Evolutionary conservation across 495 filamentous ascomycete species (phyloP).

Genomic region (Neurospora sp.): DNA sequence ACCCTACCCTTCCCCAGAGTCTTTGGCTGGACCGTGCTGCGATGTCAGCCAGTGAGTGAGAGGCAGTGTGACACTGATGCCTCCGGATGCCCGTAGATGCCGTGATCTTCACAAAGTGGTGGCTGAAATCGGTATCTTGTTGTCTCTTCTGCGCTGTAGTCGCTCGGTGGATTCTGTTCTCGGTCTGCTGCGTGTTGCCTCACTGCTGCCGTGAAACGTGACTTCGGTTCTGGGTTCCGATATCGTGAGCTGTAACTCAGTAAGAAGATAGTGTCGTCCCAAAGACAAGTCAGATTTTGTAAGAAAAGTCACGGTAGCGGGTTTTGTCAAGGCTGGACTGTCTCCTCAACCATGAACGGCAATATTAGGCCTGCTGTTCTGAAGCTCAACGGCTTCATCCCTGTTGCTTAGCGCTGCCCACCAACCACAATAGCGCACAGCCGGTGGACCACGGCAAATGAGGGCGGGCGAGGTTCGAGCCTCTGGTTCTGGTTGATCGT

Average conservation of each 20-base stretch:
- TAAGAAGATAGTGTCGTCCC: background rate
- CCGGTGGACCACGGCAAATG: background rate
- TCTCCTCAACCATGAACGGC: background rate
- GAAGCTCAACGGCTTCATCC: background rate
- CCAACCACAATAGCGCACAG: background rate
- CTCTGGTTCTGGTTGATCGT: background rate
- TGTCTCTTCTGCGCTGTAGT: background rate
- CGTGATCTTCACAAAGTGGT: background rate
- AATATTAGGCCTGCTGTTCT: background rate
- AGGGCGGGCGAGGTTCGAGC: background rate
- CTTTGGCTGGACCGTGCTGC: background rate
- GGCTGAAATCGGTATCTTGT: background rate
- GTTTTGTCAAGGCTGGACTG: background rate
- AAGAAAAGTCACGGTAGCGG: background rate
- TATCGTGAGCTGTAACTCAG: background rate
- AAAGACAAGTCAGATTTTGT: background rate
- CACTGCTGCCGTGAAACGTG: background rate
- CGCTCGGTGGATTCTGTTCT: background rate
- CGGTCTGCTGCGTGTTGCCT: background rate
- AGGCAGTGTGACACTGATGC: background rate
- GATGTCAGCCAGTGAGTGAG: background rate
- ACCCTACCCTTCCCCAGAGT: background rate
- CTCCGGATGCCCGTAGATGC: background rate
- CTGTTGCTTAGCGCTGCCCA: background rate
- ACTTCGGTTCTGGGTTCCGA: background rate